Base-by-base conservation (phyloP, 768 basidiomycete species). In the Paxillus rubicundulus region DNA sequence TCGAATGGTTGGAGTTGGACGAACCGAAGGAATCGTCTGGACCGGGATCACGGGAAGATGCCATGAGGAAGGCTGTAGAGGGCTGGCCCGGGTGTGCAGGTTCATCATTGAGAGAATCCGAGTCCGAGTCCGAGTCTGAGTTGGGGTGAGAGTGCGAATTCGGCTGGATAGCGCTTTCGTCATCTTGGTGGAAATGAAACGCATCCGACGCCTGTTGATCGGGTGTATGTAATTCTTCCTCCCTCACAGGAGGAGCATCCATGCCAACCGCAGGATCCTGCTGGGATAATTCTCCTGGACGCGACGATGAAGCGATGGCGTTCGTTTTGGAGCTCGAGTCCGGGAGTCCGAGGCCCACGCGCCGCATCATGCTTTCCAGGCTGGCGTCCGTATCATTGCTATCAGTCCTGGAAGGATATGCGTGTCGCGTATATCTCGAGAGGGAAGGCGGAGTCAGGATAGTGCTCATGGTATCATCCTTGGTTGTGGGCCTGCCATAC, bases 391-490 rank as follows among this genome's bases (percentile, higher is more conserved):
- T 70, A 3, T 73, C 73, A 14, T 78, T 70, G 55, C 73, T 84
- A 39, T 80, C 77, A 10, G 68, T 64, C 49, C 58, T 62, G 3
- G 60, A 60, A 27, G 66, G 64, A 51, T 72, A 63, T n/a, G 72
- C 68, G 38, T 70, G 69, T 8, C 74, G 73, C n/a, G 68, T 73
- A 59, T 89, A 89, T n/a, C 81, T 75, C 13, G 85, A 82, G 13
- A 90, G 72, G 0, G 87, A 88, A 24, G 87, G 88, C 6, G 86
- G 85, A 2, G 84, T 82, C 1, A 84, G 79, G 48, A 87, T 77
- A 13, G 82, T 82, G 68, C 84, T 86, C 77, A 83, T 77, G 51
- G 81, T 88, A 20, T 85, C 83, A 57, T 83, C 85, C 49, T 55
- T 68, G 54, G 16, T 33, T 13, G 49, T 16, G 5, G 37, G 24